Conservation (phyloP, 371 early-diverging fungal species). For the Entomophthora muscae region DNA sequence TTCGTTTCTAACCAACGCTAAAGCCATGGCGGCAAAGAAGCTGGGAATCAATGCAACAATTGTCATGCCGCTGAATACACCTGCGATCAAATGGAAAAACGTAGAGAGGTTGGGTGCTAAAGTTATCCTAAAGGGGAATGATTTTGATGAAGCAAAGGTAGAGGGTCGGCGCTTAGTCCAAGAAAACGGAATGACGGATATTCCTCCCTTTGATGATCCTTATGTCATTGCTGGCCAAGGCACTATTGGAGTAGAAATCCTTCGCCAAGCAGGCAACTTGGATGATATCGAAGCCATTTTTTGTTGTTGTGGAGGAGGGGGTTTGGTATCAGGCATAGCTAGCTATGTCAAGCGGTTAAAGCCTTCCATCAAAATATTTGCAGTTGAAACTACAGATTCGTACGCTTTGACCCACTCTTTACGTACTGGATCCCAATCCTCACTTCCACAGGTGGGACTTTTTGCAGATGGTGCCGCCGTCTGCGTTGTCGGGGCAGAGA, state of each 20-base stretch:
- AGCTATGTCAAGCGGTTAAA: constrained; percentile 76
- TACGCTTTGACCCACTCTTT: constrained; percentile 76
- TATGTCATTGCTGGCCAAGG: constrained; percentile 97
- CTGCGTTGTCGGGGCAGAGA: constrained; percentile 72
- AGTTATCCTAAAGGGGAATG: constrained; percentile 71
- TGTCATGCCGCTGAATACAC: constrained; percentile 75
- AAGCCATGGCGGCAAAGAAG: constrained; percentile 74
- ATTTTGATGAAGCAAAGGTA: constrained; percentile 84
- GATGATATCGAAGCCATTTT: constrained; percentile 61
- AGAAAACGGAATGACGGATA: constrained; percentile 60
- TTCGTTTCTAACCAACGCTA: constrained; percentile 8
- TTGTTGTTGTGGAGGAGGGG: constrained; percentile 88
- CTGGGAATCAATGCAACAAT: constrained; percentile 86
- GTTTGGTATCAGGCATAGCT: constrained; percentile 78
- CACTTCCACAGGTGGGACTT: constrained; percentile 67
- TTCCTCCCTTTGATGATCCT: constrained; percentile 94
- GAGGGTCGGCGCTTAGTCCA: constrained; percentile 54
- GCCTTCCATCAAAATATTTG: constrained; percentile 70
- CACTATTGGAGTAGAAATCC: constrained; percentile 83
- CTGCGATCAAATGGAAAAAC: constrained; percentile 68
- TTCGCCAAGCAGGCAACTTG: constrained; percentile 40
- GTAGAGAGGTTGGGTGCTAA: constrained; percentile 80
- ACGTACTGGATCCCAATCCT: constrained; percentile 31
- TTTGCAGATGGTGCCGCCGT: constrained; percentile 97
- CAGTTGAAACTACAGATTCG: constrained; percentile 81